These are phyloP conservation scores for Botryotinia globosa DNA, from an alignment of 2,329 filamentous ascomycete genomes.

Conservation along the genomic window DNA sequence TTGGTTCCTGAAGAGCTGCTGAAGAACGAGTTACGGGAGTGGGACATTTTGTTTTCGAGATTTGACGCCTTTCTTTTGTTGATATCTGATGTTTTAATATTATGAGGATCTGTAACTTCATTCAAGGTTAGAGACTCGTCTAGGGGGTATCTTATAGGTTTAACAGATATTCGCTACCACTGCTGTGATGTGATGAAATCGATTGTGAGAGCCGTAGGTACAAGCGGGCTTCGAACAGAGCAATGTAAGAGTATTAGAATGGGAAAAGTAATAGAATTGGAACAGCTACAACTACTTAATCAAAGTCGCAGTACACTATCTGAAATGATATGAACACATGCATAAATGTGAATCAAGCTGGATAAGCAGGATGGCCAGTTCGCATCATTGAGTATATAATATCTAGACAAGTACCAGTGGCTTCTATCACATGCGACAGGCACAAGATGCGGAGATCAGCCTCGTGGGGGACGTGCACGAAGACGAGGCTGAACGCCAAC, in stretches of 20 bases:
- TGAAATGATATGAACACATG: conserved; percentile 2
- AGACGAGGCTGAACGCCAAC: background rate
- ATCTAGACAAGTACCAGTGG: background rate
- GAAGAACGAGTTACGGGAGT: conserved; percentile 11
- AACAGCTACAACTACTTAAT: background rate
- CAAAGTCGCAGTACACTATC: background rate
- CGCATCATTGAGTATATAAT: background rate
- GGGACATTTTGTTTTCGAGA: conserved; percentile 11
- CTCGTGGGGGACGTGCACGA: conserved; percentile 14
- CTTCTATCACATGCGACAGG: conserved; percentile 17
- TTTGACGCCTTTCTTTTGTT: background rate
- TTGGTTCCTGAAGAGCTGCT: conserved; percentile 1
- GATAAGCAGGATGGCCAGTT: background rate
- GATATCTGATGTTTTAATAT: background rate
- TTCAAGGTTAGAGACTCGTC: background rate
- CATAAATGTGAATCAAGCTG: background rate
- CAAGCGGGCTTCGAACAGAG: background rate
- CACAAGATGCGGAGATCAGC: conserved; percentile 9
- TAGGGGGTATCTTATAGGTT: background rate
- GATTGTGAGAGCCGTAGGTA: background rate
- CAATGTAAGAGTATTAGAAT: background rate
- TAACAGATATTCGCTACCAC: background rate
- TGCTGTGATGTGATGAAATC: background rate
- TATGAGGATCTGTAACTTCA: background rate
- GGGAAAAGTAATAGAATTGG: background rate